phyloP scores from a whole-genome alignment of 768 basidiomycete species.

The Termitomyces sp. region DNA sequence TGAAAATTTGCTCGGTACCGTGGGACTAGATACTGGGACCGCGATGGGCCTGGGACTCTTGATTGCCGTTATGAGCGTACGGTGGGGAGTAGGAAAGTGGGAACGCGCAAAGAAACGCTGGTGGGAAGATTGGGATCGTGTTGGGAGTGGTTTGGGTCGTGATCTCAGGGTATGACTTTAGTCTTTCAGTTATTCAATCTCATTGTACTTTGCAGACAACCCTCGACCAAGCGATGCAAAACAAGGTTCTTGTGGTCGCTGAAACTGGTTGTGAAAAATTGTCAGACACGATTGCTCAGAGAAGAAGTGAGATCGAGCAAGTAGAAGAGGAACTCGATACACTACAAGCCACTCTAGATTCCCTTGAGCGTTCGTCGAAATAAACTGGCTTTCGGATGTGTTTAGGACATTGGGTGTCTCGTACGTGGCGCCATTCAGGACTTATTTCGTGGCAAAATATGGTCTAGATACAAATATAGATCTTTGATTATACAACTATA shows the following conservation, averaged over 20 bases:
- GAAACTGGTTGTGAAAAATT: constrained; percentile 42
- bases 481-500: constrained; percentile 4
- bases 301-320: constrained; percentile 38
- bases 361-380: constrained; percentile 8
- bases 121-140: constrained; percentile 61
- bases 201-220: constrained; percentile 29
- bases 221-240: constrained; percentile 38
- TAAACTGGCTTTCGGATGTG: background rate
- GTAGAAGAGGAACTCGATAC: constrained; percentile 36
- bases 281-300: constrained; percentile 30
- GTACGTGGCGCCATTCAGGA: background rate
- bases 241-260: constrained; percentile 51
- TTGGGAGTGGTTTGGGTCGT: constrained; percentile 56
- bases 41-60: constrained; percentile 57
- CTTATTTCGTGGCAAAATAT: constrained; percentile 1
- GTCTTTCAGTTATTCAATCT: background rate
- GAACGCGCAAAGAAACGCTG: constrained; percentile 61
- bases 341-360: constrained; percentile 30
- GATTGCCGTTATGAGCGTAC: constrained; percentile 38
- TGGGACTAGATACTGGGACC: constrained; percentile 48
- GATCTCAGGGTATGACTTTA: constrained; percentile 51
- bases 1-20: constrained; percentile 28
- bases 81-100: constrained; percentile 65
- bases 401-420: background rate
- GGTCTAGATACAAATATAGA: constrained; percentile 10